Evolutionary conservation across 1,284 basidiomycete genomes (phyloP).

Genomic region (Cystobasidium pallidum): DNA sequence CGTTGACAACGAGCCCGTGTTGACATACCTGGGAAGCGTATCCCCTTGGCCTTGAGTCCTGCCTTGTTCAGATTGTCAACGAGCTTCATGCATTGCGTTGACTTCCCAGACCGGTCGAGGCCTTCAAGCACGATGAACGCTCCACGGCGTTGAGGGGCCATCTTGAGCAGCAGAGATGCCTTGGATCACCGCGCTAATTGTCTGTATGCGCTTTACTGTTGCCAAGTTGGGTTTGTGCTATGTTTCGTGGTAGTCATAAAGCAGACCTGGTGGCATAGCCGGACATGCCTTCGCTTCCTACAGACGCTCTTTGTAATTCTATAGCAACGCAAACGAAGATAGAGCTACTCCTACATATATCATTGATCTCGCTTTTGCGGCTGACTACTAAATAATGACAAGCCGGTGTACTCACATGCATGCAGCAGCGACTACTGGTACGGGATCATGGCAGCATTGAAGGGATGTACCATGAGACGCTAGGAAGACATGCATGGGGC

Average conservation of each 20-base stretch:
- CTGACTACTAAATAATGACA: no score
- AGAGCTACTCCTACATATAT: not conserved
- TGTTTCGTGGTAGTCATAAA: not conserved
- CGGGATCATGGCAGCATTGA: no score
- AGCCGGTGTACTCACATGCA: no score
- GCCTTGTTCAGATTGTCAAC: constrained; percentile 60
- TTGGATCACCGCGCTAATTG: not conserved
- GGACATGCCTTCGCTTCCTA: no score
- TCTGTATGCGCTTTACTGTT: no score
- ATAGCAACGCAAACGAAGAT: no score
- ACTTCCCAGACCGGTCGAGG: constrained; percentile 89
- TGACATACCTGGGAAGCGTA: constrained; percentile 84
- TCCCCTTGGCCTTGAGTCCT: constrained; percentile 59
- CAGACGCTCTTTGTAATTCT: no score
- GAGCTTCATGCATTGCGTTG: constrained; percentile 75
- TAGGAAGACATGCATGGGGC: no score
- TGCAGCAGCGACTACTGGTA: no score
- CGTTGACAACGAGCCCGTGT: not conserved
- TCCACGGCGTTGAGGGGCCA: constrained; percentile 61
- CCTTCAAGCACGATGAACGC: constrained; percentile 91
- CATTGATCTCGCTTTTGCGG: no score
- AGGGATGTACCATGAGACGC: no score
- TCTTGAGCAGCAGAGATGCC: not conserved
- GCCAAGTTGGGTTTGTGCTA: no score
- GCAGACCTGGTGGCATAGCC: not conserved